Evolutionary conservation across 2,329 filamentous ascomycete species (phyloP), one percentile per base, ranked within the genome.

Genomic region (Trichoderma sp.): DNA sequence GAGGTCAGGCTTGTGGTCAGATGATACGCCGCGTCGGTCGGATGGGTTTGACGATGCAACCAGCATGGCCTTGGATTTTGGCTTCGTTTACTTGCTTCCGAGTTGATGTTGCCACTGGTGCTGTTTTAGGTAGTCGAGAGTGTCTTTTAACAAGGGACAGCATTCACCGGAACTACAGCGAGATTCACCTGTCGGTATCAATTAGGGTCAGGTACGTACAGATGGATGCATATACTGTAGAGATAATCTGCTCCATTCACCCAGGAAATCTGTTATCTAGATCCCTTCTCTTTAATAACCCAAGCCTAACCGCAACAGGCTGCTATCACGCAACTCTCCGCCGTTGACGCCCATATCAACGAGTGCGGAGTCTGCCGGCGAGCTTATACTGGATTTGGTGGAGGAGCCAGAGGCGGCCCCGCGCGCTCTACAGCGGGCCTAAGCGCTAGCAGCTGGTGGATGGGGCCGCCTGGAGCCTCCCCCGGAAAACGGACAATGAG

Each of bases 21-120:
- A 67, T 67, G 63, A 67, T 67, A 29, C 55, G 63, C 63, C 59
- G 55, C 63, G 55, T 35, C 53, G 63, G 63, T 31, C 57, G 63
- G 53, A 5, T 35, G 16, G 37, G 19, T 6, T 37, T 56, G 61
- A n/a, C 21, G 49, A 4, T 7, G 24, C 16, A 11, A 24, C 21
- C 40, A 19, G 4, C 11, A 11, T 4, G 13, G 33, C 11, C 33
- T 35, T 11, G 33, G 33, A 14, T 35, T 35, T 35, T 35, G 13
- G 33, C 4, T 35, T 0, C 2, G 8, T 33, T 10, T 13, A 35
- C 10, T 43, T 43, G 37, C 37, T 19, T 43, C 14, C 14, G 1
- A n/a, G 40, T n/a, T 43, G 40, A 43, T 43, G 40, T 10, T 3
- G 11, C 33, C 4, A 43, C 37, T 43, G 16, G 16, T 19, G 5